Evolutionary conservation across 768 basidiomycete species (phyloP).

Genomic region (Crepidotus variabilis): DNA sequence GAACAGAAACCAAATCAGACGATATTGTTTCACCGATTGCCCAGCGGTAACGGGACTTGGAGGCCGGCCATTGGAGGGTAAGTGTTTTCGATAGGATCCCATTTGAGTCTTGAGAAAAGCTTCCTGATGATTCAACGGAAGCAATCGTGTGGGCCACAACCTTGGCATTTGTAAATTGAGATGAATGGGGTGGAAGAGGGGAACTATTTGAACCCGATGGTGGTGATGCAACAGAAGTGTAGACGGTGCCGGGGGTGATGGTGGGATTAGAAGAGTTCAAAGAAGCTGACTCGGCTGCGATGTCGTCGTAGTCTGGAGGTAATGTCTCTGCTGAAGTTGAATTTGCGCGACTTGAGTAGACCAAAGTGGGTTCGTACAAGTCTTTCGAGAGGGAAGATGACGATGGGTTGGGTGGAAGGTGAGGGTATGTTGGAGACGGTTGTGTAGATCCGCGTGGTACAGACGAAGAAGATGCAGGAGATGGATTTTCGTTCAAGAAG

Average conservation of each 20-base stretch:
- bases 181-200: conserved; percentile 16
- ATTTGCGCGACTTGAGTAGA: neutral
- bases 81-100: conserved; percentile 65
- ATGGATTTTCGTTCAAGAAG: conserved; percentile 41
- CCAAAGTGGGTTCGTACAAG: conserved; percentile 7
- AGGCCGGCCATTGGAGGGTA: conserved; percentile 68
- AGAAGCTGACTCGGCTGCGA: conserved; percentile 26
- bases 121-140: conserved; percentile 55
- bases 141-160: conserved; percentile 49
- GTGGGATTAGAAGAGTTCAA: conserved; percentile 38
- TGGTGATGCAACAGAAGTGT: conserved; percentile 19
- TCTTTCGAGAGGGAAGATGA: conserved; percentile 15
- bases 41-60: conserved; percentile 70
- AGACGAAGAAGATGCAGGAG: neutral
- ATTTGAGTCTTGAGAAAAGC: conserved; percentile 49
- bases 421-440: conserved; percentile 14
- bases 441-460: conserved; percentile 5
- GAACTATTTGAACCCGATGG: conserved; percentile 19
- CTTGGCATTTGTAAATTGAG: conserved; percentile 29
- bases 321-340: conserved; percentile 17
- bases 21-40: conserved; percentile 75
- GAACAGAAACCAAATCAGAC: conserved; percentile 59
- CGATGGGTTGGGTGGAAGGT: conserved; percentile 6
- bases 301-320: conserved; percentile 12
- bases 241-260: conserved; percentile 34